These are phyloP conservation scores for Lepiota subincarnata DNA, from an alignment of 768 basidiomycete species.

Conservation along the genomic window DNA sequence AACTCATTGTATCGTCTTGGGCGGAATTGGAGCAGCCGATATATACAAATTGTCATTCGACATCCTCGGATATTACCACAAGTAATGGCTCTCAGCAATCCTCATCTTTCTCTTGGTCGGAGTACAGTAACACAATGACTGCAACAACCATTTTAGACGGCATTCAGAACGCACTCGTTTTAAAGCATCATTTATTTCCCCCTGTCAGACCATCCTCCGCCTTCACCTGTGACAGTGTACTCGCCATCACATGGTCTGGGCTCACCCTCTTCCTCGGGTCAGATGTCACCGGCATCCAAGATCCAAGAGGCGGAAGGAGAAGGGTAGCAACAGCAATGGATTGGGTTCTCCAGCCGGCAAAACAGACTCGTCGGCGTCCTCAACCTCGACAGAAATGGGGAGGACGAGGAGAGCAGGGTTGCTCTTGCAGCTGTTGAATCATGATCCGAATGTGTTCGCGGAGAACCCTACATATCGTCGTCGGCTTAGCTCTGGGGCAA, in stretches of 20 bases:
- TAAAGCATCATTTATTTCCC: not conserved
- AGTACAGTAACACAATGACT: slow-evolving; percentile 2
- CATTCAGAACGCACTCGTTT: not conserved
- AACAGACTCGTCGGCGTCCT: not conserved
- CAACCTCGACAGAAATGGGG: slow-evolving; percentile 19
- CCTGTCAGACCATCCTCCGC: not conserved
- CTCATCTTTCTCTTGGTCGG: not conserved
- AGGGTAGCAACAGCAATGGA: not conserved
- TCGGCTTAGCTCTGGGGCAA: slow-evolving; percentile 46
- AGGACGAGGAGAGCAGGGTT: slow-evolving; percentile 47
- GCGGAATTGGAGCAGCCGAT: not conserved
- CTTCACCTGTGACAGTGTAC: not conserved
- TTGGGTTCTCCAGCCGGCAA: slow-evolving; percentile 1
- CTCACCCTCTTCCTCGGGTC: not conserved
- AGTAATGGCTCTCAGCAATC: slow-evolving; percentile 12
- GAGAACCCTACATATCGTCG: slow-evolving; percentile 54
- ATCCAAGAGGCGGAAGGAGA: slow-evolving; percentile 8
- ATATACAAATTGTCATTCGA: slow-evolving; percentile 15
- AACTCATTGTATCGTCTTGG: not conserved
- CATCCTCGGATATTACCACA: slow-evolving; percentile 16
- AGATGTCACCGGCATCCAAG: not conserved
- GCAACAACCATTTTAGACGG: slow-evolving; percentile 3
- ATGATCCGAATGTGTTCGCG: slow-evolving; percentile 59
- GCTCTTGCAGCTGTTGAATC: slow-evolving; percentile 68
- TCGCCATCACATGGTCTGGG: not conserved